Evolutionary conservation across 2,329 filamentous ascomycete species (phyloP), one percentile per base, ranked within the genome.

Genomic region (Aspergillus floridensis): DNA sequence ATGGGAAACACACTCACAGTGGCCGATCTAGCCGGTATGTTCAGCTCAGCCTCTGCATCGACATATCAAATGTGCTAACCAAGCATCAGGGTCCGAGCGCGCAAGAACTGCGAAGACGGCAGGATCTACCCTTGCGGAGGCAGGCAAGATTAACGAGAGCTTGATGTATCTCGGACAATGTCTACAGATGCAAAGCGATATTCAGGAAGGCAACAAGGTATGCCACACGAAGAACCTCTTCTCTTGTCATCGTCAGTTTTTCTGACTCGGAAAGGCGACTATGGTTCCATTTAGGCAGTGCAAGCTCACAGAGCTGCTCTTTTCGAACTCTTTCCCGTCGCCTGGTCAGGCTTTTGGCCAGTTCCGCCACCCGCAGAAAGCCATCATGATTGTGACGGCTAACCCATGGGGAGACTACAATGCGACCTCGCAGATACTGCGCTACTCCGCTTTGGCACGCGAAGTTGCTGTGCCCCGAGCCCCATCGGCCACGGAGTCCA

Each of bases 81-180:
- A 5, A 31, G 58, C 41, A 53, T 56, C 61, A 83, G 84, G 84
- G 14, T 98, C 95, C 62, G 95, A 99, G 77, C 87, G 95, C 61
- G 93, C 93, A 16, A 85, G 93, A 61, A 92, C 95, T 64, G 93
- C 95, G 26, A 97, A 97, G 81, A 98, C 95, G 0, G 90, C 92
- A 0, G 95, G 95, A 12, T 88, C 92, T 4, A 97, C 93, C 0
- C 84, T 99, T 14, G 93, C 90, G 0, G 95, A 99, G 78, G 95
- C 93, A 38, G 95, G 95, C 56, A 98, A 98, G 78, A 99, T 99
- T 74, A 99, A 99, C 71, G 93, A 97, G 76, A 96, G 91, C 71
- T 80, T 99, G 71, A 99, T 99, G 95, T 98, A 97, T 73, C 84
- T 99, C 1, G 95, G 95, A 0, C 95, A 98, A 72, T 99, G 95